Conservation (phyloP, 257 asterid genomes). For the Ajuga chamaepitys region DNA sequence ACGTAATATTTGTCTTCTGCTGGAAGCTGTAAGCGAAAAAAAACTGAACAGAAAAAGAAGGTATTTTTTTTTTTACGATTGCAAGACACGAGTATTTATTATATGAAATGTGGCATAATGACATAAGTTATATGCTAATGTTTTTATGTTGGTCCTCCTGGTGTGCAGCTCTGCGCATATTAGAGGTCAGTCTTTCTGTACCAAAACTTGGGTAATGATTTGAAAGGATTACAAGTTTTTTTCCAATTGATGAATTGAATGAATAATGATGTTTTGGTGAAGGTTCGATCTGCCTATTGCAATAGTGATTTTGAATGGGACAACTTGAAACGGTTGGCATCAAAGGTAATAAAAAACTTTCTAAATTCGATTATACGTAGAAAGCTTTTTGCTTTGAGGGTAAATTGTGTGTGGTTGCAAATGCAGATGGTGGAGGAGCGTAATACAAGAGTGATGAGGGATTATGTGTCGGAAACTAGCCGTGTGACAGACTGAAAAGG, state of each 20-base stretch:
- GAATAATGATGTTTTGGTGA: background rate
- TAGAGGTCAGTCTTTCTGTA: constrained; percentile 50
- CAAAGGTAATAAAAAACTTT: constrained; percentile 30
- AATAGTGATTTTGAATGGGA: constrained; percentile 88
- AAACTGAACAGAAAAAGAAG: too few species aligned
- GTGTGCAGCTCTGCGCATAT: constrained; percentile 64
- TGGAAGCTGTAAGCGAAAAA: too few species aligned
- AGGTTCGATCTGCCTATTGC: constrained; percentile 90
- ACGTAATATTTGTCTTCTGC: too few species aligned
- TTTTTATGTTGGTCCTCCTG: background rate
- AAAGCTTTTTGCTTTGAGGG: background rate
- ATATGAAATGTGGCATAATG: too few species aligned
- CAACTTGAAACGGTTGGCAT: constrained; percentile 58
- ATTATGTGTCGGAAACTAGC: constrained; percentile 65
- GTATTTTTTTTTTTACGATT: too few species aligned
- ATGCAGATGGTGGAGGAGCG: constrained; percentile 73
- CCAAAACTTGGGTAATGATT: background rate
- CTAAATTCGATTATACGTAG: background rate
- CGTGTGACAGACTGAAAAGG: constrained; percentile 23
- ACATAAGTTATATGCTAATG: background rate
- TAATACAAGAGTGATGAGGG: constrained; percentile 73
- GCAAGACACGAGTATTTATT: too few species aligned
- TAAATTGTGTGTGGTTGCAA: background rate
- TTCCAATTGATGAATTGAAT: background rate
- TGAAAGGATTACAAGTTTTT: background rate